phyloP scores from a whole-genome alignment of 1,284 basidiomycete genomes.

The Sanghuangporus weigelae region DNA sequence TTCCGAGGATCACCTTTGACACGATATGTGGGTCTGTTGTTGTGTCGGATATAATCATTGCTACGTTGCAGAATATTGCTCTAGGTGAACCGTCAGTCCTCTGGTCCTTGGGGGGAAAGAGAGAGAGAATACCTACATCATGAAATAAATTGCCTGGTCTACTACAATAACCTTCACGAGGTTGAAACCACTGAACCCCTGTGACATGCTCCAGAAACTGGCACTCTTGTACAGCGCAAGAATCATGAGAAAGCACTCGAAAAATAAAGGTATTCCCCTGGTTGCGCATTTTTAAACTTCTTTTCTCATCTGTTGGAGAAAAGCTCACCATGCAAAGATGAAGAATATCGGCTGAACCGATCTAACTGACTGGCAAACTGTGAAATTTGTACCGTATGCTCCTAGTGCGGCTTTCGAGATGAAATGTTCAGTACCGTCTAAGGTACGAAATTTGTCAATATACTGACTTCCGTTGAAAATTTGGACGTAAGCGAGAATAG shows the following conservation, averaged over 20 bases:
- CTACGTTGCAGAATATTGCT: conserved; percentile 5
- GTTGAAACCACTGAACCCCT: conserved; percentile 1
- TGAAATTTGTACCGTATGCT: background rate
- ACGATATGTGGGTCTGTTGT: background rate
- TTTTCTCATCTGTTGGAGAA: background rate
- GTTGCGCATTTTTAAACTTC: background rate
- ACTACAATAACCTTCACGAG: background rate
- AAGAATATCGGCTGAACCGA: background rate
- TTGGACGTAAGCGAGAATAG: background rate
- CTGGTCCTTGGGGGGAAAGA: too few species aligned
- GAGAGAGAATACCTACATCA: background rate
- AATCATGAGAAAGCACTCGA: background rate
- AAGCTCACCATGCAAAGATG: background rate
- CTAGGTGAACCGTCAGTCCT: background rate
- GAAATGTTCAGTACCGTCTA: too few species aligned
- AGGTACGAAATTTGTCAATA: background rate
- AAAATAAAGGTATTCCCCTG: conserved; percentile 7
- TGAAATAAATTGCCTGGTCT: conserved; percentile 5
- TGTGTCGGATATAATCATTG: background rate
- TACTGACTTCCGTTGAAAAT: background rate
- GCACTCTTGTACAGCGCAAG: conserved; percentile 7
- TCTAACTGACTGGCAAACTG: background rate
- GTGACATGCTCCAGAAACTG: background rate
- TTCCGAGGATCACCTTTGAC: background rate
- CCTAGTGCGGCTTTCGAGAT: background rate